Base-by-base conservation (phyloP, 2,329 filamentous ascomycete species). In the Raffaelea ambrosiae region DNA sequence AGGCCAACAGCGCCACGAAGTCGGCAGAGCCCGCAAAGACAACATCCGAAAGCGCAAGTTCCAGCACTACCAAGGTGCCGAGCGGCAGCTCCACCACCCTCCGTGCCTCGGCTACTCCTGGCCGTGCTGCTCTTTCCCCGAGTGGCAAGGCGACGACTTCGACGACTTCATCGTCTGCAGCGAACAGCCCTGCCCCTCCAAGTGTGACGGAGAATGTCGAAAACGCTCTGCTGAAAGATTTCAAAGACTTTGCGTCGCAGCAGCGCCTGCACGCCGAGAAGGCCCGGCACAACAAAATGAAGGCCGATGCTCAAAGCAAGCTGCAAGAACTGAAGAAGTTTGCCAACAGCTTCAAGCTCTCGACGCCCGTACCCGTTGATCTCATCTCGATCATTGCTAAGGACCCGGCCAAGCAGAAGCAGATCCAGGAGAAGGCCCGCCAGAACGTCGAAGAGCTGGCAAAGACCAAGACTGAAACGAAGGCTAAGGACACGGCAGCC, bases 321-420 rank as follows among this genome's bases (percentile, higher is more conserved):
- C 66, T 98, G 52, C 95, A 88, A 51, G 93, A 98, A 66, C 69
- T 98, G 49, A 94, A 93, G 73, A 95, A 91, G 61, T 98, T 98
- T 65, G 88, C 93, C 1, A 79, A 83, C 56, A 93, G 79, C 61
- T 98, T 98, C 74, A 97, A 97, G 68, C 77, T 98, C 18, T 84
- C 86, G 44, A 96, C 91, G 3, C 89, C 90, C 5, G 89, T 98
- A 11, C 93, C 93, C 1, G 83, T 79, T 45, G 93, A 98, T 64
- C 69, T 98, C 33, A 89, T 98, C 23, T 84, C 88, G 2, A 98
- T 98, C 55, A 84, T 98, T 51, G 91, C 93, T 50, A 98, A 97
- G 63, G 93, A 98, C 61, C 89, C 89, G n/a, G 77, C 73, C 41
- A 98, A 96, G 69, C 93, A 97, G 66, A 83, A 89, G 59, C 82